Conservation (phyloP, 2,329 filamentous ascomycete genomes). For the Phaeosphaeriaceae sp. region DNA sequence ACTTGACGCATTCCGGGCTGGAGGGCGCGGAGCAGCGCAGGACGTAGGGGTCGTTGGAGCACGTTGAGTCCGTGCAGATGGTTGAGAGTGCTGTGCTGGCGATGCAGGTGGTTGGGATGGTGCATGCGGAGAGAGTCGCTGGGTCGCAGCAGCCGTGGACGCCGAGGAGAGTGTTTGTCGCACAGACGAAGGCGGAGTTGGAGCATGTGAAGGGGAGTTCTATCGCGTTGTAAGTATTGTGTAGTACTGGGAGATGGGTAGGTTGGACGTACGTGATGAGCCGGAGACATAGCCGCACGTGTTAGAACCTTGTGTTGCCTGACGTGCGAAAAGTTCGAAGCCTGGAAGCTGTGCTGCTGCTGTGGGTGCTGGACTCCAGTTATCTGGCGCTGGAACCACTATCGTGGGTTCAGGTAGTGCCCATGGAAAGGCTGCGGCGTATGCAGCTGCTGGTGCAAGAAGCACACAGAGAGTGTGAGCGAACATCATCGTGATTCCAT, state of each 20-base stretch:
- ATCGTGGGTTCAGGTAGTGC: slow-evolving; percentile 37
- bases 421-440: slow-evolving; percentile 37
- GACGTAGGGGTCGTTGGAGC: slow-evolving; percentile 31
- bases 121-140: slow-evolving; percentile 26
- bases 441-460: slow-evolving; percentile 32
- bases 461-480: slow-evolving; percentile 31
- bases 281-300: slow-evolving; percentile 43
- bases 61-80: slow-evolving; percentile 34
- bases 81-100: slow-evolving; percentile 28
- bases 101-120: slow-evolving; percentile 42
- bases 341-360: slow-evolving; percentile 25
- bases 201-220: slow-evolving; percentile 40
- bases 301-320: slow-evolving; percentile 21
- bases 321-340: slow-evolving; percentile 36
- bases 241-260: not conserved
- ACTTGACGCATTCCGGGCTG: slow-evolving; percentile 36
- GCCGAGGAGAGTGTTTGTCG: slow-evolving; percentile 40
- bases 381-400: slow-evolving; percentile 27
- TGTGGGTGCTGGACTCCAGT: slow-evolving; percentile 43
- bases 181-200: slow-evolving; percentile 34
- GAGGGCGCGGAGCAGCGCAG: slow-evolving; percentile 37
- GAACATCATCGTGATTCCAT: slow-evolving; percentile 35
- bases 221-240: slow-evolving; percentile 20
- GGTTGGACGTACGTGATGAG: slow-evolving; percentile 25
- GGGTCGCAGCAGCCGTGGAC: slow-evolving; percentile 45